Percentiles rank a stretch among this genome's conserved stretches.
These are phyloP conservation scores for Camellia lanceoleosa DNA, from an alignment of 148 eudicot species.

Conservation along the genomic window DNA sequence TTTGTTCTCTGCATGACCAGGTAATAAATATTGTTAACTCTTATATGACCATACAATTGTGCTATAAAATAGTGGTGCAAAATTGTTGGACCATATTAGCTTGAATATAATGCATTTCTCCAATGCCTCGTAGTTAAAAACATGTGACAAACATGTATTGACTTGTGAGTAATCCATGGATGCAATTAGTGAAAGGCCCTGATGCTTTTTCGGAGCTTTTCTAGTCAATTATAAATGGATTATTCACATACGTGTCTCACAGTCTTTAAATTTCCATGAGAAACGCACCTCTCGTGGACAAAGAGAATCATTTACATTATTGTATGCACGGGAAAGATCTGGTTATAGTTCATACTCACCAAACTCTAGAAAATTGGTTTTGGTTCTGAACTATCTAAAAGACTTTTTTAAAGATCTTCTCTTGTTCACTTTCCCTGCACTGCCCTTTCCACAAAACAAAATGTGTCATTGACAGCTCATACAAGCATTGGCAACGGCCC, in stretches of 20 bases:
- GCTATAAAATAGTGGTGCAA: neutral
- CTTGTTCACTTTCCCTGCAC: neutral
- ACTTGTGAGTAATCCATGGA: neutral
- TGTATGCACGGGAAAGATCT: neutral
- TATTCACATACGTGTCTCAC: neutral
- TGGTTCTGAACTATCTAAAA: no score
- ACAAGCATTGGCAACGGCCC: neutral
- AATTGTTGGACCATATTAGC: neutral
- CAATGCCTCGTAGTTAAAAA: neutral
- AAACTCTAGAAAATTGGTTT: neutral
- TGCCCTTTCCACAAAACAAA: neutral
- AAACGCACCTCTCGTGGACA: no score
- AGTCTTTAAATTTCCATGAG: no score
- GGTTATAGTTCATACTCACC: neutral
- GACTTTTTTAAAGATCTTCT: neutral
- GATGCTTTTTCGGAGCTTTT: neutral
- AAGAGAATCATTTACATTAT: neutral
- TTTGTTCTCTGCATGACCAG: slow-evolving; percentile 58
- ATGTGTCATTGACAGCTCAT: neutral
- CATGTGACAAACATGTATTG: neutral
- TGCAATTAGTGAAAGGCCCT: neutral
- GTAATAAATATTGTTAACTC: slow-evolving; percentile 29
- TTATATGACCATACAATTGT: neutral
- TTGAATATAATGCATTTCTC: neutral
- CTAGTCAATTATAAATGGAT: neutral